Conservation (phyloP, 75 land plant species). For the Picea glauca region DNA sequence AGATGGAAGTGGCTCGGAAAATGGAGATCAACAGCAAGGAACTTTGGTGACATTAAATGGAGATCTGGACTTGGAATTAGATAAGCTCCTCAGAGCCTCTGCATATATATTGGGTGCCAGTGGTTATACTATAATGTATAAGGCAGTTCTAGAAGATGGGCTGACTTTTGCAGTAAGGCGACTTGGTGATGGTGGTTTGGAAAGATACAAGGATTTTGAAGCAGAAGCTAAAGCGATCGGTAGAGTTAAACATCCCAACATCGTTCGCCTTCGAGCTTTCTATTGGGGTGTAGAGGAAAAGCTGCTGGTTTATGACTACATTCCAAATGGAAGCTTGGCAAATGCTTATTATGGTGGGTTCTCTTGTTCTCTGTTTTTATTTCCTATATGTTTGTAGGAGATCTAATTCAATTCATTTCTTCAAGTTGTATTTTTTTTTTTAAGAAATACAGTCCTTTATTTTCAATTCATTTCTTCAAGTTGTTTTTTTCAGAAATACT, state of each 20-base stretch:
- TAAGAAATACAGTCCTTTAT: not conserved
- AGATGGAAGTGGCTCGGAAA: constrained; percentile 19
- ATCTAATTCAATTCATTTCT: not conserved
- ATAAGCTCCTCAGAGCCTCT: constrained; percentile 72
- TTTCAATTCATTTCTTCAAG: not conserved
- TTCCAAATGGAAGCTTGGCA: constrained; percentile 83
- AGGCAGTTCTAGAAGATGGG: constrained; percentile 81
- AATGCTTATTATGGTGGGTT: constrained; percentile 56
- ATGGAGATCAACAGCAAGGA: constrained; percentile 23
- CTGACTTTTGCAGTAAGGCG: constrained; percentile 60
- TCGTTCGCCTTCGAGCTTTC: constrained; percentile 65
- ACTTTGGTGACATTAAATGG: constrained; percentile 54
- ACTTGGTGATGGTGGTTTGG: constrained; percentile 53
- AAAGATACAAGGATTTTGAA: constrained; percentile 60
- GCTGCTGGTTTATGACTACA: constrained; percentile 76
- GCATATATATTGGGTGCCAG: constrained; percentile 80
- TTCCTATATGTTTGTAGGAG: not conserved
- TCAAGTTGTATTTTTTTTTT: not conserved
- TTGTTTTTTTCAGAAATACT: not conserved
- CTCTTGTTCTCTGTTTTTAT: not conserved
- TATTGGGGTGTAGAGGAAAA: constrained; percentile 84
- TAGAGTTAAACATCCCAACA: constrained; percentile 64
- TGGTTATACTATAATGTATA: constrained; percentile 76
- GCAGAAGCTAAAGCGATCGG: constrained; percentile 45
- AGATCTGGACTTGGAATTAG: constrained; percentile 61